These are phyloP conservation scores for Phytopythium boreale DNA, from an alignment of 352 stramenopile genomes.

Conservation along the genomic window DNA sequence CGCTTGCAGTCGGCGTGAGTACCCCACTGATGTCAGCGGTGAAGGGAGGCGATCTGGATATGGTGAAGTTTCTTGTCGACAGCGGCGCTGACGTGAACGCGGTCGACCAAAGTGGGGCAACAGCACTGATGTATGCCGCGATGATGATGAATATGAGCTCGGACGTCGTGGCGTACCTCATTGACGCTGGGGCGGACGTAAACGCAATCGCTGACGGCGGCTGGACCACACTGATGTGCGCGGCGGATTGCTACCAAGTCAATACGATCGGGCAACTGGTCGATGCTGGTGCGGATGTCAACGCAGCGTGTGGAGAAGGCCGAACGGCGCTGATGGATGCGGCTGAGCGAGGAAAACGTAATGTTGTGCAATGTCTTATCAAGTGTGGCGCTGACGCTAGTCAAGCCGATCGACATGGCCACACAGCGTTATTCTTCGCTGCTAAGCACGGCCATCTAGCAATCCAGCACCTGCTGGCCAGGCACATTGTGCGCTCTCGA, in stretches of 20 bases:
- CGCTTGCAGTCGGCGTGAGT: background rate
- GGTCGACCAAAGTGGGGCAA: background rate
- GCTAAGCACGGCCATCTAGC: background rate
- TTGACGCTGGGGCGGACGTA: background rate
- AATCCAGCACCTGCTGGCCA: background rate
- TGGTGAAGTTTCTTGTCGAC: background rate
- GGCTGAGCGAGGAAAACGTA: background rate
- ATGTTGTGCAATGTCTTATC: background rate
- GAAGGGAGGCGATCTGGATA: background rate
- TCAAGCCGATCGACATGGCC: background rate
- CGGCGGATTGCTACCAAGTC: background rate
- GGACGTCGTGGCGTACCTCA: background rate
- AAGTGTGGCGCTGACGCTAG: background rate
- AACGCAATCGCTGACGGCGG: background rate
- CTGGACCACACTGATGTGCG: background rate
- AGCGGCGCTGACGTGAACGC: background rate
- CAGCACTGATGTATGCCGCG: background rate
- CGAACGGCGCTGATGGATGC: constrained; percentile 1
- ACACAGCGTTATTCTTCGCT: background rate
- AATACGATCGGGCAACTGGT: background rate
- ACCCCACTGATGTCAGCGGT: background rate
- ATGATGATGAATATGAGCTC: background rate
- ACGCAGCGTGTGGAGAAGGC: background rate
- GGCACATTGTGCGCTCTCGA: background rate
- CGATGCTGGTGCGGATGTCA: background rate